phyloP scores from a whole-genome alignment of 208 protist genomes.

The Trypanosoma lewisi region DNA sequence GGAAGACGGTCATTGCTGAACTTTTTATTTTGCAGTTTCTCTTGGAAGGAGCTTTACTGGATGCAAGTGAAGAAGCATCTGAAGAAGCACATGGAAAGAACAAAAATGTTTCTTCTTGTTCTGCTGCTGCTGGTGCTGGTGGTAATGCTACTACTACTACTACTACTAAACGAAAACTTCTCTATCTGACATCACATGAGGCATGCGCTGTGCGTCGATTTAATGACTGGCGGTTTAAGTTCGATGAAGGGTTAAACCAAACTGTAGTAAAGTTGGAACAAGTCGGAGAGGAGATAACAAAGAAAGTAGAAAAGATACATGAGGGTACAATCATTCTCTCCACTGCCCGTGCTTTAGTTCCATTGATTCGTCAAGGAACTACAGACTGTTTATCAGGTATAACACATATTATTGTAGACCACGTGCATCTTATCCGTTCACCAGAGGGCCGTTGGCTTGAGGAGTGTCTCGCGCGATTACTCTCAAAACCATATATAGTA shows the following conservation, averaged over 20 bases:
- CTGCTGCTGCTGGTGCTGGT: too few species aligned
- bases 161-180: conserved; percentile 38
- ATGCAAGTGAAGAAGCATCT: neutral
- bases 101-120: neutral
- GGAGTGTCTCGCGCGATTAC: conserved; percentile 81
- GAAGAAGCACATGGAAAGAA: conserved; percentile 2
- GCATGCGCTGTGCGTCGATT: conserved; percentile 69
- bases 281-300: conserved; percentile 12
- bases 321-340: conserved; percentile 66
- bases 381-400: conserved; percentile 43
- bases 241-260: conserved; percentile 66
- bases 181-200: conserved; percentile 79
- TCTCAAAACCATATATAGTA: conserved; percentile 60
- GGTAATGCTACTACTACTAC: too few species aligned
- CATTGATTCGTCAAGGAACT: conserved; percentile 45
- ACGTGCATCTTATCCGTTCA: conserved; percentile 76
- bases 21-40: conserved; percentile 84
- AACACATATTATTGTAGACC: conserved; percentile 81
- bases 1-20: conserved; percentile 93
- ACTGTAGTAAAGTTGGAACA: conserved; percentile 46
- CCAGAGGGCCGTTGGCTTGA: conserved; percentile 76
- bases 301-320: conserved; percentile 22
- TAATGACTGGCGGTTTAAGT: conserved; percentile 81
- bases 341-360: conserved; percentile 44
- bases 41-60: conserved; percentile 41